These are phyloP conservation scores for Dioszegia aurantiaca DNA, from an alignment of 768 basidiomycete genomes.

Conservation along the genomic window DNA sequence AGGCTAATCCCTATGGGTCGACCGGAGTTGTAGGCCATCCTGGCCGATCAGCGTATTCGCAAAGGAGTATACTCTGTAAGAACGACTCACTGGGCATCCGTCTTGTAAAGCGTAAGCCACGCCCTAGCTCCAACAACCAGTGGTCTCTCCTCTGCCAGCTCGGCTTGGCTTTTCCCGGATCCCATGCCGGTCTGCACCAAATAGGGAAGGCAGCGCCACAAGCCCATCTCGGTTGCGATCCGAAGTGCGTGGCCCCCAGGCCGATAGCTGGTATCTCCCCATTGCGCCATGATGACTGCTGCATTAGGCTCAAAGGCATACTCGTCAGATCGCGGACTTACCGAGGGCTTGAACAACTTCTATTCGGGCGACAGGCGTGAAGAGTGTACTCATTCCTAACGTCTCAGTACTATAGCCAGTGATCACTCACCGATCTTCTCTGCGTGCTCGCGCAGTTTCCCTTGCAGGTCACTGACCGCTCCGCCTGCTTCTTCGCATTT, in stretches of 20 bases:
- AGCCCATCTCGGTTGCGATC: slow-evolving; percentile 37
- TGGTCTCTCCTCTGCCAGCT: slow-evolving; percentile 30
- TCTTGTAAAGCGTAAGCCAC: slow-evolving; percentile 40
- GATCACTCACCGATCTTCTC: slow-evolving; percentile 41
- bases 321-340: slow-evolving; percentile 18
- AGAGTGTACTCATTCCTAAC: slow-evolving; percentile 37
- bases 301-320: slow-evolving; percentile 6
- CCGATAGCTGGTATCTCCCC: slow-evolving; percentile 43
- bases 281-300: slow-evolving; percentile 39
- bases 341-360: slow-evolving; percentile 42
- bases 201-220: slow-evolving; percentile 35
- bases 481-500: slow-evolving; percentile 38
- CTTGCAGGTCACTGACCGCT: slow-evolving; percentile 30
- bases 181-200: slow-evolving; percentile 40
- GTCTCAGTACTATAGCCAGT: neutral
- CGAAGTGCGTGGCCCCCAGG: slow-evolving; percentile 44
- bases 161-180: slow-evolving; percentile 24
- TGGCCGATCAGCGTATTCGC: slow-evolving; percentile 10
- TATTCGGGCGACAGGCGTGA: slow-evolving; percentile 39
- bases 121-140: slow-evolving; percentile 40
- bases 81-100: slow-evolving; percentile 38
- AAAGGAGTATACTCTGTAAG: neutral
- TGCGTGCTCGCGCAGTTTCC: slow-evolving; percentile 32
- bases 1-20: slow-evolving; percentile 15
- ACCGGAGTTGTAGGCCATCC: slow-evolving; percentile 31